Base-by-base conservation (phyloP, 2,329 filamentous ascomycete genomes). In the Sordariomycetes sp. region DNA sequence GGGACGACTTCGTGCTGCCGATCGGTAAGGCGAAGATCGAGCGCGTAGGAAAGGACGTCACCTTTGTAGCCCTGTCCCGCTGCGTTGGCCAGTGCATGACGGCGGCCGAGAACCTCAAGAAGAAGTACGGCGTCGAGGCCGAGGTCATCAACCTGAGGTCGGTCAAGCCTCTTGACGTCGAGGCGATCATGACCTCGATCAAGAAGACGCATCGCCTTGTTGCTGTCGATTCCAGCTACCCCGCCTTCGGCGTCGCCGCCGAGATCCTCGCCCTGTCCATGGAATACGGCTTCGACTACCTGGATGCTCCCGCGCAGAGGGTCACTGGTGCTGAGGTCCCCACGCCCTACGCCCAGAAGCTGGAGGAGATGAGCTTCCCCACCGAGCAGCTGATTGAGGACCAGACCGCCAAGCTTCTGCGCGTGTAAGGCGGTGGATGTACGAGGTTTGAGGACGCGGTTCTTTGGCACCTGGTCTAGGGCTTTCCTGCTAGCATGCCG, bases 21-120 rank as follows among this genome's bases (percentile, higher is more conserved):
- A 91, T 99, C 72, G 94, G 94, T 74, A 99, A 99, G 82, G 94
- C 94, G 75, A 99, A 99, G 86, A 89, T 99, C 70, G 94, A 99
- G 81, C 92, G 94, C 68, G 79, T 86, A 61, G 94, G 94, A 74
- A 97, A 93, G 78, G 94, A 99, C 72, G 78, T 99, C 65, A 99
- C 94, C 70, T 90, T 99, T 62, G 93, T 99, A 63, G 87, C 92
- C 55, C 82, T 97, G 61, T 97, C 94, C 64, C 91, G 94, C 72
- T 96, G 90, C 72, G 94, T 99, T 63, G 94, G 94, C 64, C 93
- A 96, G 77, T 88, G 89, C 63, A 82, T 99, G 60, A 78, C 85
- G 55, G 94, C 93, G 59, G 94, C 94, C 64, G 90, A 96, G 76
- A 82, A 87, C 71, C 83, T 99, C 63, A 96, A 97, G 83, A 86